These are phyloP conservation scores for Shiraia sp. DNA, from an alignment of 2,329 filamentous ascomycete genomes.

Conservation along the genomic window DNA sequence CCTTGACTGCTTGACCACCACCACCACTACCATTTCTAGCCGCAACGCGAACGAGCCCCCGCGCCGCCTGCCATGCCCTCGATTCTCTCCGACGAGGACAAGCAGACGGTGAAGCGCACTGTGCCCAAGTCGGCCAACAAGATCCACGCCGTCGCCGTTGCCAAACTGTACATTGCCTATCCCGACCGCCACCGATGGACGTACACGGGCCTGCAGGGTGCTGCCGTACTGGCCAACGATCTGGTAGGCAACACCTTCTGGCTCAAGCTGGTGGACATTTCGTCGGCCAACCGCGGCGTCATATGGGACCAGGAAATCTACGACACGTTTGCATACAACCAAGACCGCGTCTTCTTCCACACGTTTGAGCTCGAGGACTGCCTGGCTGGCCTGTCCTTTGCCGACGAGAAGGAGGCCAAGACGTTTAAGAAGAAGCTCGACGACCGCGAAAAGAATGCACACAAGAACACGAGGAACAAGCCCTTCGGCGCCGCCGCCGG, in stretches of 20 bases:
- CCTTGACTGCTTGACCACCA: constrained; percentile 13
- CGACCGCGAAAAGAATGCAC: constrained; percentile 92
- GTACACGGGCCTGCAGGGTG: constrained; percentile 91
- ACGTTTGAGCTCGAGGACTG: constrained; percentile 95
- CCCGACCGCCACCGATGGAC: constrained; percentile 87
- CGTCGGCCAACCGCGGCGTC: constrained; percentile 47
- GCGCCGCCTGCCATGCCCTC: constrained; percentile 53
- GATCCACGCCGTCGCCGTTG: constrained; percentile 93
- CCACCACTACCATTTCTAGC: constrained; percentile 16
- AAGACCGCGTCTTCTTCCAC: constrained; percentile 96
- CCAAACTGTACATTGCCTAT: constrained; percentile 89
- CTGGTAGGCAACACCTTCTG: constrained; percentile 94
- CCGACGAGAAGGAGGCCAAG: constrained; percentile 96
- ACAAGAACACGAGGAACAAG: constrained; percentile 79
- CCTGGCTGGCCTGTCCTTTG: constrained; percentile 85
- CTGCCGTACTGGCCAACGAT: constrained; percentile 88
- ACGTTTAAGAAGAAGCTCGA: constrained; percentile 98
- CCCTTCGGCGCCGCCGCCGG: constrained; percentile 62
- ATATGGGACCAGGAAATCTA: constrained; percentile 79
- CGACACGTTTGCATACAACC: constrained; percentile 92
- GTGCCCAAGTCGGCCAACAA: constrained; percentile 96
- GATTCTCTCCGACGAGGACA: constrained; percentile 88
- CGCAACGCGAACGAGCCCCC: constrained; percentile 7
- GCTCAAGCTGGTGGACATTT: constrained; percentile 96
- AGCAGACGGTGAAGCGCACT: constrained; percentile 91